Percentiles rank a stretch among this genome's conserved stretches.
phyloP scores from a whole-genome alignment of 177 flowering plant species.

The Vitis hybrid region DNA sequence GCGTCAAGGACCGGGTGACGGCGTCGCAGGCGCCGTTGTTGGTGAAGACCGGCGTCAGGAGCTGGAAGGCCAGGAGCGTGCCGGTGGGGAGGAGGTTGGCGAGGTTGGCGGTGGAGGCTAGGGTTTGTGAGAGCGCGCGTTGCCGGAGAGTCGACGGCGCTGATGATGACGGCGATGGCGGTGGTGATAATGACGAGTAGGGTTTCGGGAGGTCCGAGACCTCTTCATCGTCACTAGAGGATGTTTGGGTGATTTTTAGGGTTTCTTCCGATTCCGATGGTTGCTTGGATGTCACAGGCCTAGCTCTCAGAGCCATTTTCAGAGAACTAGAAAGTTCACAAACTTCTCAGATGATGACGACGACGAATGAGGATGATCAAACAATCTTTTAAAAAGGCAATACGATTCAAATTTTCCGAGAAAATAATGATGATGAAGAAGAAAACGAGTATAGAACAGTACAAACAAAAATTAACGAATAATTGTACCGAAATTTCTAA shows the following conservation, averaged over 20 bases:
- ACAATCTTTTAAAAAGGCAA: too few relatives aligned
- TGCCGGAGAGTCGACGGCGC: conserved; percentile 29
- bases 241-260: background rate
- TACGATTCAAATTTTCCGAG: too few relatives aligned
- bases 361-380: background rate
- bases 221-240: background rate
- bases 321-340: background rate
- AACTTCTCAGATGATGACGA: background rate
- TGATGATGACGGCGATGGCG: background rate
- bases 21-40: conserved; percentile 71
- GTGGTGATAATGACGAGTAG: background rate
- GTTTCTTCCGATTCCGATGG: background rate
- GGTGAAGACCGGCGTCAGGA: conserved; percentile 77
- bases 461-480: too few relatives aligned
- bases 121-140: conserved; percentile 48
- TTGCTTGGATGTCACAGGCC: conserved; percentile 7
- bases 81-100: conserved; percentile 92
- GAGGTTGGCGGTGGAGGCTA: conserved; percentile 66
- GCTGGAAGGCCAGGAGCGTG: conserved; percentile 76
- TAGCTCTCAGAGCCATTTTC: conserved; percentile 8
- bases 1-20: conserved; percentile 48
- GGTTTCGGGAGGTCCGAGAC: conserved; percentile 8
- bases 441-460: too few relatives aligned
- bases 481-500: too few relatives aligned
- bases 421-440: too few relatives aligned